Base-by-base conservation (phyloP, 495 filamentous ascomycete species). In the Penicillium lividum region DNA sequence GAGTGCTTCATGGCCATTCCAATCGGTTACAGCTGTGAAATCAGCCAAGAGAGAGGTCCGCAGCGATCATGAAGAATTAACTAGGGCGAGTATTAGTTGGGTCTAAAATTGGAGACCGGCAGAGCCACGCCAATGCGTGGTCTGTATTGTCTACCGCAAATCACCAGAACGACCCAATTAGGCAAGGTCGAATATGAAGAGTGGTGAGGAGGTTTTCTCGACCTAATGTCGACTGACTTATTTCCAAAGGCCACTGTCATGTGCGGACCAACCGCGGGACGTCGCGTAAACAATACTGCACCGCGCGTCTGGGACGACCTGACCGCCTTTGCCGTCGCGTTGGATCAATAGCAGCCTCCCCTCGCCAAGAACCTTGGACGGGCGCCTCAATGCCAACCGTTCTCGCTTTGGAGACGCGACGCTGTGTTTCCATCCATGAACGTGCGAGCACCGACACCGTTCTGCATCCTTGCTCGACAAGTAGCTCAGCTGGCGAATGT, bases 211-310 rank as follows among this genome's bases (percentile, higher is more conserved):
- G n/a, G n/a, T n/a, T n/a, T n/a, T n/a, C n/a, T n/a, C n/a, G n/a
- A n/a, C n/a, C n/a, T 10, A 40, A 29, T 48, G 15, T 48, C 27
- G 25, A 29, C 45, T 48, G 45, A 48, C 45, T 13, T 48, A 48
- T n/a, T n/a, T n/a, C n/a, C n/a, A n/a, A n/a, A n/a, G n/a, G 27
- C 27, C 27, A 48, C 0, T 30, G 45, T 48, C 27, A 48, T 48
- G 27, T 48, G 27, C 45, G 27, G 45, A 48, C 25, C 27, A 30
- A 48, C 45, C 27, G 2, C 11, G 27, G 45, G 10, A 29, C 27
- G 45, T 48, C 45, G 45, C 45, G 45, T 48, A 48, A 48, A 48
- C 45, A 48, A 48, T n/a, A n/a, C 45, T 13, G 45, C 27, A n/a
- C 7, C 5, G 27, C 45, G 45, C 45, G 45, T 48, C 27, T 48